Evolutionary conservation across 495 filamentous ascomycete species (phyloP), one percentile per base, ranked within the genome.

Genomic region (Bathelium albidoporum): DNA sequence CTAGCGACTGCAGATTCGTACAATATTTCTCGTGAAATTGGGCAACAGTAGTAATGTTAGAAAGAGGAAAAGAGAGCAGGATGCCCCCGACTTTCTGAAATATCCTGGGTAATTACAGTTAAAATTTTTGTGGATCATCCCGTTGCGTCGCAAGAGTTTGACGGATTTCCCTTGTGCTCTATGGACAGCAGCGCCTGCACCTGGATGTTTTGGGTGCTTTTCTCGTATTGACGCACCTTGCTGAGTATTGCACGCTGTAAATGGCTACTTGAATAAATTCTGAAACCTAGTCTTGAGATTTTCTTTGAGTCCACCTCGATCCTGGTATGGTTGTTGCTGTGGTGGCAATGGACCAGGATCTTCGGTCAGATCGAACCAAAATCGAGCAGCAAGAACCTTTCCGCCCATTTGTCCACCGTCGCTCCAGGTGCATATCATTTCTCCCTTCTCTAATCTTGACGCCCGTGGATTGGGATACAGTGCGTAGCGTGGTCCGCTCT

Each of bases 401-500:
- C 63, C 63, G 29, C 63, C 63, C 41, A 65, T 60, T 28, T 45
- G 49, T 10, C 36, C 63, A 31, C 49, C 59, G 24, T 65, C 63
- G 24, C 58, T 65, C 63, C 63, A 65, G 7, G 36, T 45, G 32
- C 59, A 32, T 32, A 65, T 18, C 20, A 65, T 53, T 49, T 65
- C 59, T 11, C 63, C 59, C 44, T 20, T 18, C 11, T 31, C 59
- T 14, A 58, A 24, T 3, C 62, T 32, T 22, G 53, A 55, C 1
- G 41, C 58, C 39, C 59, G 60, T 36, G 59, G 59, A 32, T 65
- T 58, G 3, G 63, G 63, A 62, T 65, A 65, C 2, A 62, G 43
- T 12, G 32, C 39, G 34, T 65, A 65, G 18, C 63, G 59, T 31
- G 26, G 32, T 2, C 61, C 61, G 18, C 43, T 61, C 24, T 43